Evolutionary conservation across 192 early-diverging fungal genomes (phyloP), one percentile per base, ranked within the genome.

Genomic region (Coemansia umbellata): DNA sequence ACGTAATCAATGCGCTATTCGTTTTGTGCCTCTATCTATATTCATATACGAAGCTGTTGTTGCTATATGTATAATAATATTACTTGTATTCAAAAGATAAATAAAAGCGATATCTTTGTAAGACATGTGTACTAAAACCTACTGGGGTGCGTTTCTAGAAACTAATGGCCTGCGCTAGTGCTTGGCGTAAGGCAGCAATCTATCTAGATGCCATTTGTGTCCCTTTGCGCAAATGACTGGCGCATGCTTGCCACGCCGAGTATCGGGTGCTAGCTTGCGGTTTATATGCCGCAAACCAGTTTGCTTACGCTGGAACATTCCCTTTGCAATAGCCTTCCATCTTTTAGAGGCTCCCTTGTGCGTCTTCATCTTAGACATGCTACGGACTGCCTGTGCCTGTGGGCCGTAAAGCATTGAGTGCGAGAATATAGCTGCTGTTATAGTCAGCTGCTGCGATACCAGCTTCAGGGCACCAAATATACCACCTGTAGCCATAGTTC

Each of bases 351-450:
- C 47, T 37, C 65, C 72, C 56, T 75, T 75, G 65, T 75, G 72
- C 18, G 72, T 75, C 49, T 75, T 75, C 18, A 75, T 56, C 65
- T 75, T 75, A 31, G 72, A 60, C 65, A 75, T 75, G 24, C 39
- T 42, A 27, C 72, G 72, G 17, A 75, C 36, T 14, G 64, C 60
- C 43, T 67, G 65, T 21, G 64, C 19, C 57, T 75, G 72, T n/a
- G 72, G 72, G 14, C 72, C 72, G 41, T 52, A 31, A 5, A 67
- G 45, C 22, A 49, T 18, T 55, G 53, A 31, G 8, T 41, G 50
- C 24, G 48, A 43, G 23, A 51, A 32, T 24, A 45, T 24, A 17
- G 45, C 33, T 3, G 45, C 37, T 22, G 37, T 10, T 17, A 41
- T 41, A 14, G 45, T 40, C 15, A 66, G 37, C 22, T 47, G 58